Percentiles rank a stretch among this genome's conserved stretches.
Conservation (phyloP, 2,329 filamentous ascomycete genomes). For the Fusarium denticulatum region DNA sequence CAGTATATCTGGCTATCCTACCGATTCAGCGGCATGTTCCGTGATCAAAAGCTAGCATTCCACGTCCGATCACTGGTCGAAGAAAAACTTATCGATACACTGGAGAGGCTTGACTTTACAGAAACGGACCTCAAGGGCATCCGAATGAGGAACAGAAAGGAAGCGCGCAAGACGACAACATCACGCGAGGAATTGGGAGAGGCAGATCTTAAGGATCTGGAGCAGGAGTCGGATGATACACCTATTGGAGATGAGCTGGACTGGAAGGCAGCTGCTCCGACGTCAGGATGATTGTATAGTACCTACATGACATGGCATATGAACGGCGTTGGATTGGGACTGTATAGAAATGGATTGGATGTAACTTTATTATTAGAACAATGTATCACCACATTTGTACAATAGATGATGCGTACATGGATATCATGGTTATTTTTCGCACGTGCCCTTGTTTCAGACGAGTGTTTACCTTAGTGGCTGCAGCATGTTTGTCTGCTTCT, state of each 20-base stretch:
- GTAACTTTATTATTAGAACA: slow-evolving; percentile 28
- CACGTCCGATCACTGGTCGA: slow-evolving; percentile 84
- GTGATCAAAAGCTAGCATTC: slow-evolving; percentile 77
- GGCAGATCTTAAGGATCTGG: slow-evolving; percentile 18
- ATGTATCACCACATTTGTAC: slow-evolving; percentile 31
- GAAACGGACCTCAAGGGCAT: slow-evolving; percentile 46
- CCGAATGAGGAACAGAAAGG: slow-evolving; percentile 38
- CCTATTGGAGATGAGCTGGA: slow-evolving; percentile 22
- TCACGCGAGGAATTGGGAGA: slow-evolving; percentile 23
- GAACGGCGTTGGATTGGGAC: neutral
- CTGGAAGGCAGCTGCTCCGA: slow-evolving; percentile 7
- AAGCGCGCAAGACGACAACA: slow-evolving; percentile 30
- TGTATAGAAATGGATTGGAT: slow-evolving; percentile 5
- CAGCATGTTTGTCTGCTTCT: neutral
- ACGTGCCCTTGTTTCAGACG: slow-evolving; percentile 4
- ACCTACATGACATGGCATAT: neutral
- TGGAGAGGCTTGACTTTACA: slow-evolving; percentile 62
- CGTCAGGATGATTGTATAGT: slow-evolving; percentile 16
- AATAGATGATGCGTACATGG: neutral
- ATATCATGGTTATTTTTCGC: neutral
- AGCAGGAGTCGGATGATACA: slow-evolving; percentile 32
- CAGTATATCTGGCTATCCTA: slow-evolving; percentile 95
- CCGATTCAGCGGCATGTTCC: slow-evolving; percentile 84
- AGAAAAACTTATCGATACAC: slow-evolving; percentile 67
- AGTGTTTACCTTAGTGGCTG: neutral